Conservation (phyloP, 2,329 filamentous ascomycete genomes). For the Fusarium siculi region DNA sequence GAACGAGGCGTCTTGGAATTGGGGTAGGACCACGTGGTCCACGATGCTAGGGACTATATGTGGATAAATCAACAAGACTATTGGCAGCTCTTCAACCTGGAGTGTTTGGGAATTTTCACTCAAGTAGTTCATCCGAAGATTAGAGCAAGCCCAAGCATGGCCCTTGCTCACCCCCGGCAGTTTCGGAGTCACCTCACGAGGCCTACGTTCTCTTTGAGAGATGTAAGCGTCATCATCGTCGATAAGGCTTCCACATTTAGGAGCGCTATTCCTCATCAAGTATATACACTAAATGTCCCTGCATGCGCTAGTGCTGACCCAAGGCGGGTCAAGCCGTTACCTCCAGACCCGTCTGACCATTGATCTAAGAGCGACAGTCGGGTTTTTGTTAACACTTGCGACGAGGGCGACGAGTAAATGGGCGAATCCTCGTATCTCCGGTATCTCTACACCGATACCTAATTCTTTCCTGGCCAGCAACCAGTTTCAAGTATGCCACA, state of each 20-base stretch:
- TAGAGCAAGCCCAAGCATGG: too few species aligned
- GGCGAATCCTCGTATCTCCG: background rate
- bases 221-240: background rate
- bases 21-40: background rate
- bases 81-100: too few species aligned
- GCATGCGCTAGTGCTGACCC: background rate
- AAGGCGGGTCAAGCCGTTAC: background rate
- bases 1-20: background rate
- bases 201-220: background rate
- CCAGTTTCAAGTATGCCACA: too few species aligned
- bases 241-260: background rate
- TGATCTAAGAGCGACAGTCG: background rate
- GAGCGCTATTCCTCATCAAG: background rate
- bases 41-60: slow-evolving; percentile 7
- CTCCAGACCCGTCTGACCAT: background rate
- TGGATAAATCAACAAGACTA: background rate
- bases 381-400: background rate
- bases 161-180: background rate
- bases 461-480: too few species aligned
- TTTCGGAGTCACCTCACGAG: background rate
- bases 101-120: too few species aligned
- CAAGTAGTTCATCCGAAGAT: too few species aligned
- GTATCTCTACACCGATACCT: too few species aligned
- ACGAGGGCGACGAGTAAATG: background rate
- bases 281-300: background rate